phyloP scores from a whole-genome alignment of 208 protist genomes.

The Wallacemonas rigidus region DNA sequence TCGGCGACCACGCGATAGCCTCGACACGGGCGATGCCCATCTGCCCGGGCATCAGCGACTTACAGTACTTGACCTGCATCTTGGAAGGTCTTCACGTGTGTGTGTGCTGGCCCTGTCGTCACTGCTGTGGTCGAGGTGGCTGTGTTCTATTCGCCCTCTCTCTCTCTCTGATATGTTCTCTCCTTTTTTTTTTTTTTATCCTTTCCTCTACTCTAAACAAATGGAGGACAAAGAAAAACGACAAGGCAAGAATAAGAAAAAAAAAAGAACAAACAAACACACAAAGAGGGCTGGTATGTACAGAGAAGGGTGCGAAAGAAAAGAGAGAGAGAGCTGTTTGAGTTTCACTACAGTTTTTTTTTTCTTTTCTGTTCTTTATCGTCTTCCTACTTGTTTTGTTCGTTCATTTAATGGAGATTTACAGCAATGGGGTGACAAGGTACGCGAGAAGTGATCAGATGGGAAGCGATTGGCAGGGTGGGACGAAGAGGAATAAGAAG shows the following conservation, averaged over 20 bases:
- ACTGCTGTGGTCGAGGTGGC: neutral
- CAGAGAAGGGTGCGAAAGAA: neutral
- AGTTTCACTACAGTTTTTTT: conserved; percentile 8
- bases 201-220: too few relatives aligned
- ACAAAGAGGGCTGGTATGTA: conserved; percentile 17
- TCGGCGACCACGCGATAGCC: conserved; percentile 93
- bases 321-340: conserved; percentile 17
- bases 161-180: neutral
- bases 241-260: neutral
- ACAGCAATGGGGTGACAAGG: too few relatives aligned
- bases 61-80: conserved; percentile 95
- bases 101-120: conserved; percentile 12
- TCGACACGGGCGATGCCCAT: conserved; percentile 85
- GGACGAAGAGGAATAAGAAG: too few relatives aligned
- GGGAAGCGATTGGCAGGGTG: too few relatives aligned
- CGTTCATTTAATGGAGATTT: neutral
- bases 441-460: too few relatives aligned
- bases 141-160: conserved; percentile 11
- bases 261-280: conserved; percentile 9
- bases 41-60: conserved; percentile 84
- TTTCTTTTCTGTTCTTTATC: conserved; percentile 19
- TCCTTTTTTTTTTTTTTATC: too few relatives aligned
- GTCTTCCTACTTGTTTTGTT: neutral
- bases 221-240: neutral
- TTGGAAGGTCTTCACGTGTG: conserved; percentile 11